Evolutionary conservation across 768 basidiomycete species (phyloP), one percentile per base, ranked within the genome.

Genomic region (Holtermanniella nyarrowii): DNA sequence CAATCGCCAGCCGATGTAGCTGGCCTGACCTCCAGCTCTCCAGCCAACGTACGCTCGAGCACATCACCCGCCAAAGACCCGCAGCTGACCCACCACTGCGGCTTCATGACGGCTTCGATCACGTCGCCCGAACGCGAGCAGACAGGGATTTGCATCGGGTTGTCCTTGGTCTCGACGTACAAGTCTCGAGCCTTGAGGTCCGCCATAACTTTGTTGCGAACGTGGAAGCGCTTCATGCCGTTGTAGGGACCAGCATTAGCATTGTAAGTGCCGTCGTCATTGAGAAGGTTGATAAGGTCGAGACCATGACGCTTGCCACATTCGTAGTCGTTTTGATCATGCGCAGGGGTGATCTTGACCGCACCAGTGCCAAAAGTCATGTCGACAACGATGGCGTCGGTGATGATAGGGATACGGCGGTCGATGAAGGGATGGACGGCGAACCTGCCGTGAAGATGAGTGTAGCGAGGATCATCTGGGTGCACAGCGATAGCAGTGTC

Each of bases 201-300:
- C 70, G 89, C 80, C 42, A 96, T 78, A 42, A 97, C 84, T 46
- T 79, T 83, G 42, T 80, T 81, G 56, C 95, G 77, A 14, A 84
- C 88, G 68, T 95, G 89, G 81, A 96, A 97, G 42, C 95, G 81
- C 72, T 93, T 93, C 85, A 95, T 88, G n/a, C 93, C 90, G 84
- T 84, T 76, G 74, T 88, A 95, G 48, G 74, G 77, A 1, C 91
- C 93, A 1, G 85, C 86, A 65, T 90, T 90, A 23, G 77, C 81
- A 67, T 96, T 97, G 69, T 91, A 78, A 0, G 93, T 97, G 7
- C 95, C 95, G 66, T 99, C 88, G 61, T 97, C 93, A 64, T 95
- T 95, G 62, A 97, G 69, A 57, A 97, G 84, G 62, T 85, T 96
- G 74, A 99, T 84, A 67, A 95, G 93, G 42, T 86, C 82, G 20